These are phyloP conservation scores for Lenwebbia sp. DNA, from an alignment of 345 rosid genomes.

Conservation along the genomic window DNA sequence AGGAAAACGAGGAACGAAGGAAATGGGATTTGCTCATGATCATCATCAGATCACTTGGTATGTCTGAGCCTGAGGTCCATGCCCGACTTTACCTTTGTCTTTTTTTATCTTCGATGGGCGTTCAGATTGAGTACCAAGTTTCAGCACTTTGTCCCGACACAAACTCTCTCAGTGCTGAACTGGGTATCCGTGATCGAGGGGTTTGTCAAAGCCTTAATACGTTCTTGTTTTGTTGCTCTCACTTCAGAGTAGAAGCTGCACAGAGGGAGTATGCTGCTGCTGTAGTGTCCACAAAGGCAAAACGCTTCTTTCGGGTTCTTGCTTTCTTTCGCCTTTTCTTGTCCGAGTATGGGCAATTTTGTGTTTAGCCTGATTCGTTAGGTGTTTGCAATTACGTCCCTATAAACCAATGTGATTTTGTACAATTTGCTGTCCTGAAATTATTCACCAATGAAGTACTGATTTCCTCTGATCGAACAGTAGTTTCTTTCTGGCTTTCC, in stretches of 20 bases:
- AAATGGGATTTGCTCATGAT: not conserved
- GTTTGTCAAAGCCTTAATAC: not conserved
- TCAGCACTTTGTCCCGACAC: not conserved
- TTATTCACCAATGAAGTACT: not conserved
- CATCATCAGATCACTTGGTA: not conserved
- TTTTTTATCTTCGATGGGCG: not conserved
- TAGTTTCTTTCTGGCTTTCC: not conserved
- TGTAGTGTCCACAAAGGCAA: not conserved
- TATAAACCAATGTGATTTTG: not conserved
- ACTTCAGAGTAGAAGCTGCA: not conserved
- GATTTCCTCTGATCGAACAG: not conserved
- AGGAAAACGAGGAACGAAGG: not conserved
- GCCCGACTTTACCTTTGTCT: not conserved
- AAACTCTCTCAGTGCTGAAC: not conserved
- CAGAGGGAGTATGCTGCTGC: not conserved
- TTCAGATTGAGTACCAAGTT: not conserved
- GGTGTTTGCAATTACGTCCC: not conserved
- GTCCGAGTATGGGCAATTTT: not conserved
- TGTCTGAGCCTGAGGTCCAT: not conserved
- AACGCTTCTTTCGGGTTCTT: not conserved
- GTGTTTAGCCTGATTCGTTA: not conserved
- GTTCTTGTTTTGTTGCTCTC: not conserved
- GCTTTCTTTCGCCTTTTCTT: not conserved
- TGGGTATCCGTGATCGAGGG: not conserved
- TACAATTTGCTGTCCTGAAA: not conserved